Evolutionary conservation across 2,329 filamentous ascomycete genomes (phyloP), one percentile per base, ranked within the genome.

Genomic region (Fusarium palustre): DNA sequence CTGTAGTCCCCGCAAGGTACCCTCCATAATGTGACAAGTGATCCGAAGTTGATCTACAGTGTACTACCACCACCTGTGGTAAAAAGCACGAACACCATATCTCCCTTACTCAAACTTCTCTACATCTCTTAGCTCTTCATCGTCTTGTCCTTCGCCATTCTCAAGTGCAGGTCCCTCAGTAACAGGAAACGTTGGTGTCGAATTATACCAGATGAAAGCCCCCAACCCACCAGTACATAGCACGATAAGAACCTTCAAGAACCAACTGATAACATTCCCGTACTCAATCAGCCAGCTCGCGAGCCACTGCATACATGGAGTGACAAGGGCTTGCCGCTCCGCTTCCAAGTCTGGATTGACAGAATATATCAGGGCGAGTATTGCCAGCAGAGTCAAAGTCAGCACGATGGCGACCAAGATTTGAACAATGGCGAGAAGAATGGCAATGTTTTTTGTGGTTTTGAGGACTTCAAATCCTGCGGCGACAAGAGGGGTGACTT

Each of bases 361-460:
- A 3, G 60, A 64, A 6, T 64, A 64, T n/a, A 64, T 49, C 13
- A 64, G 15, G 5, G 60, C 60, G 1, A 64, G 16, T 7, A 64
- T 64, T 1, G 60, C 60, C 0, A 64, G 33, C 3, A 64, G 10
- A 1, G 60, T 64, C 0, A 64, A 45, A 25, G 43, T 41, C 3
- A 64, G 34, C 25, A 64, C 28, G 16, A 64, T 30, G 0, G 50
- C 33, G 4, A 64, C 31, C 0, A 64, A 39, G 0, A 31, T 52
- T 33, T 64, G 60, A 2, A 64, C 43, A 2, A 62, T 30, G 4
- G 60, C 60, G 1, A 64, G 59, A 13, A 64, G 45, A 3, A 64
- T 55, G 0, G 60, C 60, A 5, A 64, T 64, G 5, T 64, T 64
- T 16, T 64, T 64, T 25, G 60, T 64, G 9, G 60, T 64, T 48